Percentiles rank a stretch among this genome's conserved stretches.
These are phyloP conservation scores for Chytriomyces hyalinus DNA, from an alignment of 192 early-diverging fungal species.

Conservation along the genomic window DNA sequence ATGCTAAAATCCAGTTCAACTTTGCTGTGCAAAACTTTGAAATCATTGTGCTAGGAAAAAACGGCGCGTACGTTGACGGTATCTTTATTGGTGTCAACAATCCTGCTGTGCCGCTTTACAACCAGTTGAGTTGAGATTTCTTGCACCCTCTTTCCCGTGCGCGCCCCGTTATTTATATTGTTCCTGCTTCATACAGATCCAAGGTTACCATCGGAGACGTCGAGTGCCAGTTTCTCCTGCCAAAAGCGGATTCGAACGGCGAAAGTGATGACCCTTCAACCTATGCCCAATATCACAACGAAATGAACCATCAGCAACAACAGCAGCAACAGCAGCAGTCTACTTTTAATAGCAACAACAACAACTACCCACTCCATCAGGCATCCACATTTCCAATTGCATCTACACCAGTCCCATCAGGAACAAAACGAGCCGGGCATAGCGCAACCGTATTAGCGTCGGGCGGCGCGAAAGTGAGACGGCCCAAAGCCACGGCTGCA, in stretches of 20 bases:
- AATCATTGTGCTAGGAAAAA: constrained; percentile 84
- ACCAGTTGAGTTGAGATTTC: constrained; percentile 50
- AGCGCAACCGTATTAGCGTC: neutral
- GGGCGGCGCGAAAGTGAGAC: neutral
- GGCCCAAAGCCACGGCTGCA: constrained; percentile 6
- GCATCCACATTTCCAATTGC: neutral
- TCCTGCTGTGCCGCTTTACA: constrained; percentile 65
- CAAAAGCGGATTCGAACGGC: neutral
- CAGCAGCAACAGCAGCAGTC: neutral
- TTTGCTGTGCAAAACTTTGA: constrained; percentile 81
- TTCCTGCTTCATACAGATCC: constrained; percentile 47
- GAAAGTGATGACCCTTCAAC: neutral
- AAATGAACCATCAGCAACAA: neutral
- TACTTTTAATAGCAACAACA: neutral
- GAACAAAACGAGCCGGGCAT: neutral
- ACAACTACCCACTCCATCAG: neutral
- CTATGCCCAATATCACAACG: neutral
- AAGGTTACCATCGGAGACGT: constrained; percentile 86
- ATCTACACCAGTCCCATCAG: neutral
- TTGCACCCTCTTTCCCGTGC: neutral
- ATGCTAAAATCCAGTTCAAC: constrained; percentile 86
- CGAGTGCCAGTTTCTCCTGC: constrained; percentile 77
- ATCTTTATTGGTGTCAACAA: constrained; percentile 71
- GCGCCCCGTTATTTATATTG: neutral
- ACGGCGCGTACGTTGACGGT: constrained; percentile 87